A percentile compares a stretch with the other conserved stretches of the same genome.
Conservation (phyloP, 179 eudicot species). For the Silene vulgaris region DNA sequence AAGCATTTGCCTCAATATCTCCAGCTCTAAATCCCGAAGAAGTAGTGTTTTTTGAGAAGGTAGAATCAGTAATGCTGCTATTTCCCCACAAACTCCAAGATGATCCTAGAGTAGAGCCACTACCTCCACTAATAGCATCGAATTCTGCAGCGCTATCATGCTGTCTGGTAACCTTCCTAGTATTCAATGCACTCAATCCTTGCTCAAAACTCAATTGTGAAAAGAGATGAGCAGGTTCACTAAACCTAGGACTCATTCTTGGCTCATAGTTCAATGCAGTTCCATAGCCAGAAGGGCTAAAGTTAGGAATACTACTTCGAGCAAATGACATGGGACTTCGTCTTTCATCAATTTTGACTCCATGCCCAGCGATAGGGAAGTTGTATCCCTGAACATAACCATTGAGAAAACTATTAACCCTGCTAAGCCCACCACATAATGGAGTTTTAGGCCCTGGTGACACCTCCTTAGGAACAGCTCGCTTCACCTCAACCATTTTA, state of each 20-base stretch:
- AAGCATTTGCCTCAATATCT: conserved; percentile 31
- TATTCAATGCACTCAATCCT: conserved; percentile 29
- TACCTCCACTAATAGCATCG: conserved; percentile 36
- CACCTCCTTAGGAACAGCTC: conserved; percentile 48
- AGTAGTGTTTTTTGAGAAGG: conserved; percentile 21
- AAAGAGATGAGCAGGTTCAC: conserved; percentile 31
- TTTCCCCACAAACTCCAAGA: conserved; percentile 54
- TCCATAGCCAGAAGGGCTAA: conserved; percentile 34
- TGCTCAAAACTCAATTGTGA: conserved; percentile 35
- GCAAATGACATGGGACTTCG: conserved; percentile 31
- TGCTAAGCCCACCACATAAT: conserved; percentile 31
- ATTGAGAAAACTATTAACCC: conserved; percentile 39
- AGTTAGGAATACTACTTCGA: conserved; percentile 36
- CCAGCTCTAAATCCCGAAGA: conserved; percentile 31
- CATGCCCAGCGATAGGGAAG: conserved; percentile 36
- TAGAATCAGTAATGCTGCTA: conserved; percentile 27
- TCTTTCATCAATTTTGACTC: conserved; percentile 39
- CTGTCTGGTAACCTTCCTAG: conserved; percentile 27
- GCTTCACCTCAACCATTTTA: conserved; percentile 50
- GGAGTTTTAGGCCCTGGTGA: conserved; percentile 43
- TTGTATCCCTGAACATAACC: conserved; percentile 30
- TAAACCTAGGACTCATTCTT: conserved; percentile 38
- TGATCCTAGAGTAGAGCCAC: conserved; percentile 29
- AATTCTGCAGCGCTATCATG: conserved; percentile 33
- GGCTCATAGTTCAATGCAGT: conserved; percentile 35